phyloP scores from a whole-genome alignment of 164 flowering plant species.

The Magnolia changhungtana region DNA sequence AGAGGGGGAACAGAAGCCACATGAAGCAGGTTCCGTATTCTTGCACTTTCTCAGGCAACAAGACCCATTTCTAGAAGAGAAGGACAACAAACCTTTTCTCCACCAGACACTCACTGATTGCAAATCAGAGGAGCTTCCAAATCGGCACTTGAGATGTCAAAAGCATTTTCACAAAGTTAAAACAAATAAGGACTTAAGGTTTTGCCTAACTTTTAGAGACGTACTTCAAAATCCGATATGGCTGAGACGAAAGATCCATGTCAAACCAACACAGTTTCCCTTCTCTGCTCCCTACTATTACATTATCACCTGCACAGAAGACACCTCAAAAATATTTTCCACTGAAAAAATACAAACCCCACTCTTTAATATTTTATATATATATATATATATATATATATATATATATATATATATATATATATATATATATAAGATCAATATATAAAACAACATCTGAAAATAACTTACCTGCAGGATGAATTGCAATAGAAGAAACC shows the following conservation, averaged over 20 bases:
- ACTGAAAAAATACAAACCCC: background rate
- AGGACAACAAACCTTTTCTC: no score
- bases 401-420: no score
- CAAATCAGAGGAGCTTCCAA: background rate
- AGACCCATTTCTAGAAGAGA: no score
- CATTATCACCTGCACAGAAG: constrained; percentile 77
- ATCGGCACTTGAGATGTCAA: background rate
- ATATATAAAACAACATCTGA: no score
- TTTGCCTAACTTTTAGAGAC: constrained; percentile 16
- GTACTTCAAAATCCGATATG: constrained; percentile 74
- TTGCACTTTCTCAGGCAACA: no score
- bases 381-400: no score
- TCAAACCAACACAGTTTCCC: constrained; percentile 99
- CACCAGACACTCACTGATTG: no score
- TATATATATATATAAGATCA: no score
- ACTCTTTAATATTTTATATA: no score
- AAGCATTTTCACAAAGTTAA: background rate
- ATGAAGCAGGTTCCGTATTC: no score
- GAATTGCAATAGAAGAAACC: constrained; percentile 88
- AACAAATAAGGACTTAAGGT: no score
- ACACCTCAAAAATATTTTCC: background rate
- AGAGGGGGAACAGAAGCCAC: no score
- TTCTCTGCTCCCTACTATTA: constrained; percentile 92
- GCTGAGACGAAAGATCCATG: constrained; percentile 91
- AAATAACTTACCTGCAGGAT: constrained; percentile 66